phyloP scores from a whole-genome alignment of 441 rosid species.

The Croton laevigatus region DNA sequence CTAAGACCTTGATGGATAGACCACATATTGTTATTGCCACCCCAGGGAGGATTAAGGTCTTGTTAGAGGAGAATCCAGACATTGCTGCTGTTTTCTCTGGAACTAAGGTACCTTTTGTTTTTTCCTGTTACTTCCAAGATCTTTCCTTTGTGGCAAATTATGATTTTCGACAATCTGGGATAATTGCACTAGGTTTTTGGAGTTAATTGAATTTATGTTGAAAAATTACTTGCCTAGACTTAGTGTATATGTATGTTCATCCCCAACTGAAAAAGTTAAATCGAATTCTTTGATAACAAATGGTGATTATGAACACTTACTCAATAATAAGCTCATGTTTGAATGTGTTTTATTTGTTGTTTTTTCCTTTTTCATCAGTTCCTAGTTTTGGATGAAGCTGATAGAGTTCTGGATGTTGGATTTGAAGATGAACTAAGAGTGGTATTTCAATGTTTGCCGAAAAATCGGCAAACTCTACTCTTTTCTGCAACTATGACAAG shows the following conservation, averaged over 20 bases:
- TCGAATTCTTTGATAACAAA: no score
- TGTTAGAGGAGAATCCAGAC: conserved; percentile 76
- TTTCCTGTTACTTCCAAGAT: background rate
- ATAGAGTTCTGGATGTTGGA: conserved; percentile 92
- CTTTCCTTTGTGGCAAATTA: background rate
- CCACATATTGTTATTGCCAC: conserved; percentile 93
- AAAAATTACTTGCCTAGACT: no score
- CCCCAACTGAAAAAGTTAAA: background rate
- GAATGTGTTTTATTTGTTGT: background rate
- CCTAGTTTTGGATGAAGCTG: conserved; percentile 94
- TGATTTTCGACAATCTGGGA: background rate
- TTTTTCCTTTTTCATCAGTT: conserved; percentile 38
- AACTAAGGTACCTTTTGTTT: conserved; percentile 51
- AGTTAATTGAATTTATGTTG: background rate
- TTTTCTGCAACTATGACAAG: conserved; percentile 96
- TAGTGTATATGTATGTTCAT: background rate
- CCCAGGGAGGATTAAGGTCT: conserved; percentile 80
- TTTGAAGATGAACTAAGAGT: conserved; percentile 80
- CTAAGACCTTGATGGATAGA: conserved; percentile 53
- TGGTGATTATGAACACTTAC: background rate
- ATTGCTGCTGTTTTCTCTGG: conserved; percentile 67
- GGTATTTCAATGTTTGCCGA: conserved; percentile 71
- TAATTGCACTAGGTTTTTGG: background rate
- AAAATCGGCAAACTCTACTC: conserved; percentile 72
- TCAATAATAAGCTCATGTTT: background rate